phyloP scores from a whole-genome alignment of 208 protist species.

The Crithidia bombi region DNA sequence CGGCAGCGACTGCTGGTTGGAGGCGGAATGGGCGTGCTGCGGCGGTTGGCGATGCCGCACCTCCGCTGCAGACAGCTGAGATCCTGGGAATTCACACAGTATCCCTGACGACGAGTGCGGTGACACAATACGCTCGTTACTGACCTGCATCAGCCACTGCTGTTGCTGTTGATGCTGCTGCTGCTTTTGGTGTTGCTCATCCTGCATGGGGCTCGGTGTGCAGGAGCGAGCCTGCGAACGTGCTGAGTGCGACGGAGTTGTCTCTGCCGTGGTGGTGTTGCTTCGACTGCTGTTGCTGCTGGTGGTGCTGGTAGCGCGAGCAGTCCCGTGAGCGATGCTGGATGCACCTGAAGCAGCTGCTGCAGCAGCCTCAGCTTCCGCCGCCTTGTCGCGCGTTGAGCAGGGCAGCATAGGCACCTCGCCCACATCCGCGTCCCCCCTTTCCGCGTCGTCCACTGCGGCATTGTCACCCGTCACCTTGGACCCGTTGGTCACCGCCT shows the following conservation, averaged over 20 bases:
- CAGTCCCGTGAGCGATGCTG: no score
- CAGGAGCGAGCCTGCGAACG: background rate
- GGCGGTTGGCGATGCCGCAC: background rate
- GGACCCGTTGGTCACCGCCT: background rate
- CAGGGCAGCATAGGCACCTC: constrained; percentile 33
- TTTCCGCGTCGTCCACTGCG: background rate
- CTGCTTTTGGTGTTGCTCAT: constrained; percentile 3
- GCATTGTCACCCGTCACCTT: background rate
- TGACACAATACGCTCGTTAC: constrained; percentile 39
- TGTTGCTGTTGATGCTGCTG: constrained; percentile 10
- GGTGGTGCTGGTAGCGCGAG: background rate
- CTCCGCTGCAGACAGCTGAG: background rate
- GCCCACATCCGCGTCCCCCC: background rate
- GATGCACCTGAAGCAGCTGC: background rate
- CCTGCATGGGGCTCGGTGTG: background rate
- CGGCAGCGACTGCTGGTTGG: background rate
- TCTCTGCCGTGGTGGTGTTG: background rate
- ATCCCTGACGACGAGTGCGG: constrained; percentile 27
- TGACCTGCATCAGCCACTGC: constrained; percentile 13
- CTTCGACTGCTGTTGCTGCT: constrained; percentile 14
- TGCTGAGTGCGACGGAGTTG: constrained; percentile 2
- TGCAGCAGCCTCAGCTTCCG: constrained; percentile 11
- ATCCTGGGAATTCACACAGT: constrained; percentile 11
- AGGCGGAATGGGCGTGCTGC: background rate
- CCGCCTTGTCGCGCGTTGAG: constrained; percentile 37